Evolutionary conservation across 1,139 yeast genomes (phyloP).

Genomic region (Diutina neorugosa): DNA sequence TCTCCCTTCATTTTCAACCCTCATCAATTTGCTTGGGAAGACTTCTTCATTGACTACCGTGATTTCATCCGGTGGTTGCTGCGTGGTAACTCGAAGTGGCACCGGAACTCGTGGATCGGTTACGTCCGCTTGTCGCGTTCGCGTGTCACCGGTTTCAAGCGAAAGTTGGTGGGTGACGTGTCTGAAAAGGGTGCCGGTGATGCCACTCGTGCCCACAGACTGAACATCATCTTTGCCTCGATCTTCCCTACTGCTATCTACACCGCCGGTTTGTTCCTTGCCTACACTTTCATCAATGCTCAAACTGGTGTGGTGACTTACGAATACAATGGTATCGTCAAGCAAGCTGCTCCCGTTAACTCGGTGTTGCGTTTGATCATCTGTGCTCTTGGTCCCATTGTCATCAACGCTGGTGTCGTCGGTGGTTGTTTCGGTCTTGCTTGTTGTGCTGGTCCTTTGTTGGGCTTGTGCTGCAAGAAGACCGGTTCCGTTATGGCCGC

Average conservation of each 20-base stretch:
- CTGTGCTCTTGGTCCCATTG: constrained; percentile 89
- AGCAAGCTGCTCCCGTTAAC: constrained; percentile 46
- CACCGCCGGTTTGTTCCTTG: constrained; percentile 85
- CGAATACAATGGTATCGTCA: constrained; percentile 16
- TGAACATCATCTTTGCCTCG: constrained; percentile 79
- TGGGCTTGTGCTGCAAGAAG: constrained; percentile 93
- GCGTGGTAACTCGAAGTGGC: constrained; percentile 98
- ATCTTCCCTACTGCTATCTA: constrained; percentile 72
- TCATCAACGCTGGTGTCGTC: constrained; percentile 75
- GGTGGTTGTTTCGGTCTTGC: constrained; percentile 66
- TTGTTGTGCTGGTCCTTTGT: constrained; percentile 94
- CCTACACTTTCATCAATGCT: constrained; percentile 88
- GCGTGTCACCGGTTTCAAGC: constrained; percentile 95
- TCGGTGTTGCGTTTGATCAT: constrained; percentile 75
- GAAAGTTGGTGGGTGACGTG: constrained; percentile 75
- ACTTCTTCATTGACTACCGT: constrained; percentile 96
- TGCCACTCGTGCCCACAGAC: constrained; percentile 85
- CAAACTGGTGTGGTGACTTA: constrained; percentile 79
- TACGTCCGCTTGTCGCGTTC: constrained; percentile 92
- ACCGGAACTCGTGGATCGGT: constrained; percentile 99
- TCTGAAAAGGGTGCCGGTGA: constrained; percentile 95
- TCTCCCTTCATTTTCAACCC: constrained; percentile 97
- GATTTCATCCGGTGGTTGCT: constrained; percentile 97
- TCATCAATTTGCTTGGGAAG: constrained; percentile 98
- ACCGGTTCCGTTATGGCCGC: constrained; percentile 97